phyloP scores from a whole-genome alignment of 2,329 filamentous ascomycete species.

The Talaromyces sp. region DNA sequence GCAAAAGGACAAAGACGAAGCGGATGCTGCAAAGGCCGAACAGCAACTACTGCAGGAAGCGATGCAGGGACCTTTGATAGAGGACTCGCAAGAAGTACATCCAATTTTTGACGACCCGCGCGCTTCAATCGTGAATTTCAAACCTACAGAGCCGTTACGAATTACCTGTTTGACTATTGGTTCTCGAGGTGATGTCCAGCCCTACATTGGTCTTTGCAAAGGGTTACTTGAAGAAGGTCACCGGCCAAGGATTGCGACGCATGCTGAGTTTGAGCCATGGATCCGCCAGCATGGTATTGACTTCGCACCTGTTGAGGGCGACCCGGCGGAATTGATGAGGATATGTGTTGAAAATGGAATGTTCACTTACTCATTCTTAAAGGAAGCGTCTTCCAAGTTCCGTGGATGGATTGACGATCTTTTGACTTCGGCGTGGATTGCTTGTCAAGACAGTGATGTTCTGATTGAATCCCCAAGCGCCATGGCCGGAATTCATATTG shows the following conservation, averaged over 20 bases:
- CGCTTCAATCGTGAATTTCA: slow-evolving; percentile 85
- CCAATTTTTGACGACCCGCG: slow-evolving; percentile 87
- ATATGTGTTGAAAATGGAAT: slow-evolving; percentile 96
- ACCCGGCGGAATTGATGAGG: slow-evolving; percentile 90
- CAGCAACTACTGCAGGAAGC: slow-evolving; percentile 74
- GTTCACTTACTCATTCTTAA: slow-evolving; percentile 87
- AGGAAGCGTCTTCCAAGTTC: slow-evolving; percentile 80
- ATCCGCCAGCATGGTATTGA: slow-evolving; percentile 90
- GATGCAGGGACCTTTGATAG: slow-evolving; percentile 46
- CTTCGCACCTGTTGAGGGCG: slow-evolving; percentile 80
- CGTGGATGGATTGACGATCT: slow-evolving; percentile 93
- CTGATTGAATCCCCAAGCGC: slow-evolving; percentile 93
- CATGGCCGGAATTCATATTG: slow-evolving; percentile 97
- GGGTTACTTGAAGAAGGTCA: slow-evolving; percentile 84
- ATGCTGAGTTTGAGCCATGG: slow-evolving; percentile 84
- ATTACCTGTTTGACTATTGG: slow-evolving; percentile 96
- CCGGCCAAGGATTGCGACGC: slow-evolving; percentile 79
- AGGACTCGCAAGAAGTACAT: slow-evolving; percentile 47
- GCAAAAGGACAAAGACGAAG: slow-evolving; percentile 63
- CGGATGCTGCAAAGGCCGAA: slow-evolving; percentile 72
- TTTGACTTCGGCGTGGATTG: slow-evolving; percentile 71
- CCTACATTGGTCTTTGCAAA: slow-evolving; percentile 94
- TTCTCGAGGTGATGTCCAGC: slow-evolving; percentile 91
- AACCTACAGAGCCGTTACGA: slow-evolving; percentile 69
- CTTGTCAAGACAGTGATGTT: slow-evolving; percentile 81